A percentile compares a stretch with the other conserved stretches of the same genome.
Conservation (phyloP, 2,329 filamentous ascomycete species). For the Falciphora oryzae region DNA sequence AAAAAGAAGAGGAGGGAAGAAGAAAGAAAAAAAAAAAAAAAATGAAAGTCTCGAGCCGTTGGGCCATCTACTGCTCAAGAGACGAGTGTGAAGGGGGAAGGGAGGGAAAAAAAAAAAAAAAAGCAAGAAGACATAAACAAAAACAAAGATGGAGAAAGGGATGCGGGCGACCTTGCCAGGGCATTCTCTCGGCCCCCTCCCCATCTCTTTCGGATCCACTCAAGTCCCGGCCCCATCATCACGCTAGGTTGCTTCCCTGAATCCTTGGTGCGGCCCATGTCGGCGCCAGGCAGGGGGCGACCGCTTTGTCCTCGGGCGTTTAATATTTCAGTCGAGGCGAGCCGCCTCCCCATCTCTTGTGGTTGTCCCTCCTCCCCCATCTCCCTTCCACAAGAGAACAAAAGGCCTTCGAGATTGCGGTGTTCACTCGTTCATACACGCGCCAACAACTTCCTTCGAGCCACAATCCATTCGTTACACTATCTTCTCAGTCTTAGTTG, state of each 20-base stretch:
- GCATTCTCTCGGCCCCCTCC: not conserved
- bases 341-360: not conserved
- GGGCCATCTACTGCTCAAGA: too few species aligned
- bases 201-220: not conserved
- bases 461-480: slow-evolving; percentile 3
- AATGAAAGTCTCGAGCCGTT: too few species aligned
- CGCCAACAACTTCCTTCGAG: not conserved
- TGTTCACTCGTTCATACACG: slow-evolving; percentile 9
- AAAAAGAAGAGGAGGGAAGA: too few species aligned
- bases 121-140: not conserved
- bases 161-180: not conserved
- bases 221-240: not conserved
- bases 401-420: not conserved
- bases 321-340: slow-evolving; percentile 1
- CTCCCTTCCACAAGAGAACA: not conserved
- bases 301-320: not conserved
- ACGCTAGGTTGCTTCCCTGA: not conserved
- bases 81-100: not conserved
- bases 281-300: not conserved
- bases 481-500: slow-evolving; percentile 3
- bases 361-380: not conserved
- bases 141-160: not conserved
- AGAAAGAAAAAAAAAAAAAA: too few species aligned
- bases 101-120: not conserved
- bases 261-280: not conserved